Evolutionary conservation across 805 yeast genomes (phyloP), one percentile per base, ranked within the genome.

Genomic region (Saccharomycopsis babjevae): DNA sequence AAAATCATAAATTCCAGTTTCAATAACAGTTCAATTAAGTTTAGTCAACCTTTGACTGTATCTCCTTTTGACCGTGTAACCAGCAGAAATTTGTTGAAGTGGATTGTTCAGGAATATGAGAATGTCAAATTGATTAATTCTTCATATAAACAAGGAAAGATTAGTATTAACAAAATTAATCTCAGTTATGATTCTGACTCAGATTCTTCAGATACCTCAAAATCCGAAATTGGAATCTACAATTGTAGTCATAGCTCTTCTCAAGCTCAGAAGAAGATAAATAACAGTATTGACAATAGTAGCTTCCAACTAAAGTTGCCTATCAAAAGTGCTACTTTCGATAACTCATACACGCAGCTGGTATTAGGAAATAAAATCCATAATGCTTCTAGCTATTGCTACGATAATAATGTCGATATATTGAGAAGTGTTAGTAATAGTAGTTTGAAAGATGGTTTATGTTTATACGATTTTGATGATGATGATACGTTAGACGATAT

Each of bases 81-180:
- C 65, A 73, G 84, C 50, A 77, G 74, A 39, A 77, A 82, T 61
- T 68, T 84, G 13, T 74, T 83, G 60, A 76, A 75, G 62, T 77
- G 86, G 79, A 81, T 84, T 18, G 65, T 76, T 61, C 74, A 76
- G 57, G 86, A 84, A 68, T 79, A 81, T 59, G 80, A 78, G 43
- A 61, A 73, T 28, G 81, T 86, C 1, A 69, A 67, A 38, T 57
- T 64, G 18, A 62, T 64, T 38, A 64, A 64, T 46, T 60, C 58
- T 30, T 62, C 63, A 5, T 59, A 61, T 10, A 62, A 62, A 56
- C 60, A 59, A 46, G 62, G 65, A 1, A 46, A 46, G 28, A 46
- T 46, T 22, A 60, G 40, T 38, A 62, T 64, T 79, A 16, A 79
- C 78, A 68, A 75, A 74, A 58, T 61, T 20, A 62, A 62, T 42